phyloP scores from a whole-genome alignment of 306 rosid genomes.

The Prunus mira region DNA sequence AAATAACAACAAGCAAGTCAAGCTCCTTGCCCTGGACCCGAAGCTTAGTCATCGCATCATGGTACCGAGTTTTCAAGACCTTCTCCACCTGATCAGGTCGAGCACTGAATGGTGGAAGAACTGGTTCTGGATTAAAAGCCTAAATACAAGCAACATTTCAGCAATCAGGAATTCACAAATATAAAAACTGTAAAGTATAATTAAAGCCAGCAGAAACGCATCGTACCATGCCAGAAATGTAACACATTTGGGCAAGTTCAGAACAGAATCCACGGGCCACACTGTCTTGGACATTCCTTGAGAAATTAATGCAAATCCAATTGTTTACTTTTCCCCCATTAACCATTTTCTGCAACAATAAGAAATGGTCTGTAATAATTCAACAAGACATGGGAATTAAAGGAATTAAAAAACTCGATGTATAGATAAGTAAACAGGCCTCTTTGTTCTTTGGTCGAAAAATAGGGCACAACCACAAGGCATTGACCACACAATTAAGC shows the following conservation, averaged over 20 bases:
- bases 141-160: conserved; percentile 15
- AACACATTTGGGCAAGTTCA: conserved; percentile 91
- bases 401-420: not conserved
- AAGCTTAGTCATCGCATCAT: conserved; percentile 66
- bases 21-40: conserved; percentile 58
- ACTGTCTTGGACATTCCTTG: conserved; percentile 73
- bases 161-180: not conserved
- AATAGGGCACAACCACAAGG: not conserved
- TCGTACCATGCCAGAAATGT: conserved; percentile 87
- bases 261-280: conserved; percentile 70
- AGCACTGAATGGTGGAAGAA: conserved; percentile 53
- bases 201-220: not conserved
- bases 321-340: conserved; percentile 83
- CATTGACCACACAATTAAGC: not conserved
- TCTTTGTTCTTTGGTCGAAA: not conserved
- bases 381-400: not conserved
- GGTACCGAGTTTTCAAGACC: conserved; percentile 65
- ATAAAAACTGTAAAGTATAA: not conserved
- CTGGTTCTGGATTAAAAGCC: conserved; percentile 77
- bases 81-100: conserved; percentile 95
- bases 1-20: conserved; percentile 81
- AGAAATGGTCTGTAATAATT: not conserved
- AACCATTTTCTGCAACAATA: conserved; percentile 88
- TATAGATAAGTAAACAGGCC: not conserved
- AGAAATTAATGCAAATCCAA: conserved; percentile 91